These are phyloP conservation scores for Starmerella sp. DNA, from an alignment of 805 yeast species.

Conservation along the genomic window DNA sequence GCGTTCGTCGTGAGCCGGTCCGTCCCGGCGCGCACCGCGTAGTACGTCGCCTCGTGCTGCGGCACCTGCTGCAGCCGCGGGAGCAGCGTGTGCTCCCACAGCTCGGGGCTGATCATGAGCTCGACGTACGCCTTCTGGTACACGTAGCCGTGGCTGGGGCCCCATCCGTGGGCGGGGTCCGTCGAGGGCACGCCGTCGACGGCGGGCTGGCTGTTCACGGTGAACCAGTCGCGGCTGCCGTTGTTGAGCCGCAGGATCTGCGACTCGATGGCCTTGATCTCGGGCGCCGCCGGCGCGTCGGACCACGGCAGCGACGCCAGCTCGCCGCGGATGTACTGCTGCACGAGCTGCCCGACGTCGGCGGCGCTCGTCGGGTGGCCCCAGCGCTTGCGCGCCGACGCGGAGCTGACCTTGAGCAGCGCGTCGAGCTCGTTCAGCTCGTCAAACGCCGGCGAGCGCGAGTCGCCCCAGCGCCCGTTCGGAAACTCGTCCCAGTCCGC, in stretches of 20 bases:
- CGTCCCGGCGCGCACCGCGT: slow-evolving; percentile 48
- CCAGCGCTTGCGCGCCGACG: slow-evolving; percentile 77
- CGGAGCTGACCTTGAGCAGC: slow-evolving; percentile 62
- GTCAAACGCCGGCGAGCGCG: slow-evolving; percentile 94
- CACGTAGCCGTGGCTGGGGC: slow-evolving; percentile 84
- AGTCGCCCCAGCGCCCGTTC: slow-evolving; percentile 97
- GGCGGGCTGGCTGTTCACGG: slow-evolving; percentile 91
- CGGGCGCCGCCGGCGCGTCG: slow-evolving; percentile 76
- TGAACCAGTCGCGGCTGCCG: slow-evolving; percentile 47
- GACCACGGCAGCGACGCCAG: slow-evolving; percentile 83
- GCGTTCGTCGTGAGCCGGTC: slow-evolving; percentile 54
- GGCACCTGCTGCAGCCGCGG: slow-evolving; percentile 31
- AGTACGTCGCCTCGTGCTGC: slow-evolving; percentile 51
- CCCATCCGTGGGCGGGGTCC: slow-evolving; percentile 81
- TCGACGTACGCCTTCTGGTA: slow-evolving; percentile 92
- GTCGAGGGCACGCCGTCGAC: slow-evolving; percentile 66
- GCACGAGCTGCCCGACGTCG: slow-evolving; percentile 55
- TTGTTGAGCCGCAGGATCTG: slow-evolving; percentile 54
- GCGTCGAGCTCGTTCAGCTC: slow-evolving; percentile 75
- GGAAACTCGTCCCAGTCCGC: slow-evolving; percentile 97
- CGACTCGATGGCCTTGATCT: slow-evolving; percentile 50
- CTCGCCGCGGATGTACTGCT: slow-evolving; percentile 59
- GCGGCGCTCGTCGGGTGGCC: slow-evolving; percentile 54
- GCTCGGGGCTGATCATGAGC: slow-evolving; percentile 56
- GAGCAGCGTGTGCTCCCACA: slow-evolving; percentile 37